Percentiles rank a stretch among this genome's conserved stretches.
These are phyloP conservation scores for Cyclotella kingstonii DNA, from an alignment of 108 stramenopile species.

Conservation along the genomic window DNA sequence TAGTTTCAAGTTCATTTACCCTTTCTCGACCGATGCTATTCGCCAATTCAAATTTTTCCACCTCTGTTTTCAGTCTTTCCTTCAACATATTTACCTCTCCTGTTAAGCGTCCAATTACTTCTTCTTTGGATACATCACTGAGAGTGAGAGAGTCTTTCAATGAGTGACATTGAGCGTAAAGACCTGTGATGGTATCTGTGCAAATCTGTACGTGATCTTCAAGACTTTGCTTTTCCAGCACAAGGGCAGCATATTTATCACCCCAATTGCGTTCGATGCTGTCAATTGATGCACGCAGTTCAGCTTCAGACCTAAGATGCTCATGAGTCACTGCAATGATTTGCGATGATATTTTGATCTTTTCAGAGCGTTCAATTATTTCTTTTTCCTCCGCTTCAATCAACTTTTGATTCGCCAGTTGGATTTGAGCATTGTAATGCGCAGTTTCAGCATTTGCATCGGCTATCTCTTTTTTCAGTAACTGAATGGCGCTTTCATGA, in stretches of 20 bases:
- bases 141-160: conserved; percentile 17
- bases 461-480: conserved; percentile 10
- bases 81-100: conserved; percentile 10
- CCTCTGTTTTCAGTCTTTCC: conserved; percentile 9
- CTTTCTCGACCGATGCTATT: neutral
- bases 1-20: conserved; percentile 15
- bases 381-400: conserved; percentile 36
- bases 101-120: conserved; percentile 17
- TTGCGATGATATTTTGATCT: conserved; percentile 22
- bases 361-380: conserved; percentile 25
- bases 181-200: conserved; percentile 8
- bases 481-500: conserved; percentile 4
- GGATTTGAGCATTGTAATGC: conserved; percentile 6
- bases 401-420: no score
- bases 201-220: neutral
- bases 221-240: neutral
- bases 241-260: neutral
- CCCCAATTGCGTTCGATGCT: conserved; percentile 3
- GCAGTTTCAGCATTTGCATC: conserved; percentile 6
- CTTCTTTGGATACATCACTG: conserved; percentile 13
- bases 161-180: neutral
- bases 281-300: conserved; percentile 21
- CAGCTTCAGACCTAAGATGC: conserved; percentile 16
- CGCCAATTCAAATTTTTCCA: neutral
- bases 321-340: conserved; percentile 33